Base-by-base conservation (phyloP, 768 basidiomycete genomes). In the Pleurotus platypus region DNA sequence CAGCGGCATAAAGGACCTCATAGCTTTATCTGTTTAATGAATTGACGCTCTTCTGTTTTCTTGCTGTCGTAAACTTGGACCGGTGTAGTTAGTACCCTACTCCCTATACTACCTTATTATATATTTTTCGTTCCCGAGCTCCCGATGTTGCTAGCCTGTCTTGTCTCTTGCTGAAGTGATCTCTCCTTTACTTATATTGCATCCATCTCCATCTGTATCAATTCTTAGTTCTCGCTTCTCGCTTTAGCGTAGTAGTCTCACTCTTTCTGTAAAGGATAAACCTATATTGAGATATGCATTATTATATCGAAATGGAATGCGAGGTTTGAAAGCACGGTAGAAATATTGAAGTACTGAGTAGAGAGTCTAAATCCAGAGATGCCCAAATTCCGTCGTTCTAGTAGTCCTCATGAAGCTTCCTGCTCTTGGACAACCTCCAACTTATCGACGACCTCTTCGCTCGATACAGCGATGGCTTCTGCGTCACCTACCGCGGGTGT, bases 401-500 rank as follows among this genome's bases (percentile, higher is more conserved):
- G 7, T 50, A 5, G 9, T 11, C 30, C 30, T 35, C 30, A 30
- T 30, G 49, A 15, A 15, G 67, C 73, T 6, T 55, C 27, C 38
- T 43, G 39, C 59, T 73, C 75, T 57, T 69, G 63, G 18, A 71
- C 71, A 20, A 55, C 73, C 60, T 78, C 81, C 30, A 78, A 63
- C 63, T 80, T 76, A 35, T 77, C 77, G 5, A 64, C 71, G 1
- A 75, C 73, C 26, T 72, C 75, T 16, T 71, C 77, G n/a, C 66
- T 71, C 15, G 75, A 62, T 5, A 74, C 72, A 4, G 72, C 69
- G 4, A 67, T 63, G 13, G 65, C 61, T 24, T 72, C 66, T 13
- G 58, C 60, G 42, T 69, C 66, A 12, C 62, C 63, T 38, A 65
- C 72, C 35, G 72, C 68, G 12, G 80, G 75, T 6, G 79, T 80